phyloP scores from a whole-genome alignment of 176 grass and related monocot species.

The Saccharum spontaneum region DNA sequence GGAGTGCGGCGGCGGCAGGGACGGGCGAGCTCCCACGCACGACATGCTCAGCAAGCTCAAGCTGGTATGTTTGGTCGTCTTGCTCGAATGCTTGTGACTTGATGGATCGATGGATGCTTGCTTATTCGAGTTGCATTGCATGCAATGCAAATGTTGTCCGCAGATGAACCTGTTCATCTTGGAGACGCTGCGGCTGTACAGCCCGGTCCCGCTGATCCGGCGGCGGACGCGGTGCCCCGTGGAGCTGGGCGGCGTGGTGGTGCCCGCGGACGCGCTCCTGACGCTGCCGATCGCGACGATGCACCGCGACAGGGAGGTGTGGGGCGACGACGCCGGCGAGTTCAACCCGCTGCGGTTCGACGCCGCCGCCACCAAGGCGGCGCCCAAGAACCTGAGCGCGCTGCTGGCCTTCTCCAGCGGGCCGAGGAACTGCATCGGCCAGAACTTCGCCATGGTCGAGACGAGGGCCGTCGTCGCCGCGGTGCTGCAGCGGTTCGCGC shows the following conservation, averaged over 20 bases:
- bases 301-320: conserved; percentile 50
- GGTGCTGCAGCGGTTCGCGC: conserved; percentile 54
- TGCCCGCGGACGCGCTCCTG: conserved; percentile 7
- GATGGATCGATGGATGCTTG: not conserved
- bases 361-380: conserved; percentile 11
- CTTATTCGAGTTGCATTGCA: not conserved
- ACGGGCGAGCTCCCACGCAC: not conserved
- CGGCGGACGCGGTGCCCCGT: conserved; percentile 8
- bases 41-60: conserved; percentile 47
- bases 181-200: conserved; percentile 45
- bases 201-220: conserved; percentile 1
- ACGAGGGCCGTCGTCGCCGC: conserved; percentile 32
- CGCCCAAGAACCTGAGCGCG: conserved; percentile 30
- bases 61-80: not conserved
- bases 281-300: conserved; percentile 38
- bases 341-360: conserved; percentile 61
- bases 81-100: not conserved
- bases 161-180: conserved; percentile 48
- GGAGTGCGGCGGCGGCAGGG: conserved; percentile 12
- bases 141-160: too few relatives aligned
- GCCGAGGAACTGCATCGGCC: conserved; percentile 56
- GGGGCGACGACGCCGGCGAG: conserved; percentile 55
- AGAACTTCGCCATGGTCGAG: conserved; percentile 69
- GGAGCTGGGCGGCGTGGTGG: conserved; percentile 27
- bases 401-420: conserved; percentile 55